Conservation (phyloP, 2,329 filamentous ascomycete genomes). For the Diaporthe citrichinensis region DNA sequence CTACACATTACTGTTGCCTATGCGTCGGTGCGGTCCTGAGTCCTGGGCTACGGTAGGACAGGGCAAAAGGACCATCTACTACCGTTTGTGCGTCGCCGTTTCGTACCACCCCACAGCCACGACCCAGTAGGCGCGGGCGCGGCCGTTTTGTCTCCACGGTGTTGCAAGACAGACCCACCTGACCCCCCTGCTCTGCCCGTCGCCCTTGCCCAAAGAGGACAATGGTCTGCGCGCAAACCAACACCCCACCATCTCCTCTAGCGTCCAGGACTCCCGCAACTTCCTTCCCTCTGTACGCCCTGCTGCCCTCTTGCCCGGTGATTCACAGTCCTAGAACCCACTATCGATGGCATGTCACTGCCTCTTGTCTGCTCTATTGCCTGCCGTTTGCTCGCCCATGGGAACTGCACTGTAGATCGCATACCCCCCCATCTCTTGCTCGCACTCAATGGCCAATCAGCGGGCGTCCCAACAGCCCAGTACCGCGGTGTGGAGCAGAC, state of each 20-base stretch:
- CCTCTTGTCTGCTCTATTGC: not conserved
- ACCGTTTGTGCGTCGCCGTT: slow-evolving; percentile 13
- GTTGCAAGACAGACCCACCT: slow-evolving; percentile 16
- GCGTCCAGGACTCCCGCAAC: slow-evolving; percentile 26
- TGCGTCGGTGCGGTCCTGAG: not conserved
- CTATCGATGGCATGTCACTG: slow-evolving; percentile 18
- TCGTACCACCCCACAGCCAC: not conserved
- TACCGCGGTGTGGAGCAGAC: slow-evolving; percentile 5
- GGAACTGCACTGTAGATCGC: slow-evolving; percentile 10
- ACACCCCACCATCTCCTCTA: slow-evolving; percentile 11
- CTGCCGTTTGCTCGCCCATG: not conserved
- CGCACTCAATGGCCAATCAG: slow-evolving; percentile 29
- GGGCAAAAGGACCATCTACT: slow-evolving; percentile 17
- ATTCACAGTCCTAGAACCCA: slow-evolving; percentile 14
- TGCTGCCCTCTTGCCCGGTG: slow-evolving; percentile 17
- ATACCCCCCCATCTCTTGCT: not conserved
- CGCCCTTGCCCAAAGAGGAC: not conserved
- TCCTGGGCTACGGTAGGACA: not conserved
- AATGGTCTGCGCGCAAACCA: slow-evolving; percentile 26
- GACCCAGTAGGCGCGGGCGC: not conserved
- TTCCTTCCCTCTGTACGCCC: slow-evolving; percentile 25
- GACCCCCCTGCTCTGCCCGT: not conserved
- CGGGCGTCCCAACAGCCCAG: slow-evolving; percentile 1
- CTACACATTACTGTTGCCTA: not conserved
- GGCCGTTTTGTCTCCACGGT: slow-evolving; percentile 22